Conservation (phyloP, 169 alveolate species). For the Amoebophrya sp. region DNA sequence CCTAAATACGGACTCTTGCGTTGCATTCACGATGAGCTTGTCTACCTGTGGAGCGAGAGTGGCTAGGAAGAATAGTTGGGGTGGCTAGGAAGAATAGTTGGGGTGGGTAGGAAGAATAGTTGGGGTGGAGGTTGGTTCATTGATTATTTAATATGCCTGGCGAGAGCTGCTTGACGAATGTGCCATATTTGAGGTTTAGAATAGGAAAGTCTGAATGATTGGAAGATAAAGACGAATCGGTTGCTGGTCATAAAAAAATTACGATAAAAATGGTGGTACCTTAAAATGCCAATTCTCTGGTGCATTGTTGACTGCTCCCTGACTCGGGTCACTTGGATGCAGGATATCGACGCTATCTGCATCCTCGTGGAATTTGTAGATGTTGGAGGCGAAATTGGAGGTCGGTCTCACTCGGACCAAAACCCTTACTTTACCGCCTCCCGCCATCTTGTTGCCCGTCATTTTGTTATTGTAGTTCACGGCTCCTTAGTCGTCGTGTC, state of each 20-base stretch:
- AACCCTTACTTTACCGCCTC: background rate
- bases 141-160: background rate
- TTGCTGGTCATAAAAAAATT: background rate
- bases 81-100: background rate
- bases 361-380: constrained; percentile 54
- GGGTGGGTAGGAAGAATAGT: background rate
- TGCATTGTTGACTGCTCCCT: constrained; percentile 45
- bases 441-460: no score
- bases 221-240: no score
- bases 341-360: constrained; percentile 61
- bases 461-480: no score
- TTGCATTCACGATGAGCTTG: constrained; percentile 32
- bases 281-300: constrained; percentile 48
- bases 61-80: background rate
- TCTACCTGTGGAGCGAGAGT: constrained; percentile 32
- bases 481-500: no score
- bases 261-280: background rate
- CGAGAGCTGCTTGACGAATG: background rate
- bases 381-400: background rate
- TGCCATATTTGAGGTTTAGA: background rate
- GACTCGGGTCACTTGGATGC: constrained; percentile 39
- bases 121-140: background rate
- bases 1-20: constrained; percentile 73
- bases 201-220: background rate
- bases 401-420: background rate